Evolutionary conservation across 441 rosid genomes (phyloP).

Genomic region (Geranium incanum): DNA sequence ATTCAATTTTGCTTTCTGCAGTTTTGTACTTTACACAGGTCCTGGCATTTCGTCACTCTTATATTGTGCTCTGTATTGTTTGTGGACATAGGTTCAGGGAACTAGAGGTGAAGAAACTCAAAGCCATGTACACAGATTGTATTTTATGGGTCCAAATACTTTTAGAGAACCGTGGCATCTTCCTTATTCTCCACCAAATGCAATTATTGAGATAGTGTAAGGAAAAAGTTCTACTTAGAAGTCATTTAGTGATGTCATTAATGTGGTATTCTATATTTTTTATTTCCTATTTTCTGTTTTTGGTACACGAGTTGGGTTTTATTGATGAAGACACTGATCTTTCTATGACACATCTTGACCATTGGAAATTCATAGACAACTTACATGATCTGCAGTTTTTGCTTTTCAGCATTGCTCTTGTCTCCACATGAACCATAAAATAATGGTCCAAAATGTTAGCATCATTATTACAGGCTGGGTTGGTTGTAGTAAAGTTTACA

Average conservation of each 20-base stretch:
- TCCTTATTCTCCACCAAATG: conserved; percentile 86
- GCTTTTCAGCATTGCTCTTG: not conserved
- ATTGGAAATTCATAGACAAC: not conserved
- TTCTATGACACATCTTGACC: not conserved
- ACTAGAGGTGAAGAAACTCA: conserved; percentile 90
- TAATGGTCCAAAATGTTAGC: conserved; percentile 1
- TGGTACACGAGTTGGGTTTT: not conserved
- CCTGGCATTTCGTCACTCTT: conserved; percentile 16
- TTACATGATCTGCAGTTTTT: not conserved
- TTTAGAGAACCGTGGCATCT: conserved; percentile 99
- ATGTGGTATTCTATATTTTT: conserved; percentile 4
- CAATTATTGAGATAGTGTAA: conserved; percentile 94
- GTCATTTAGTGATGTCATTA: conserved; percentile 17
- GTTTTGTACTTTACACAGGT: not conserved
- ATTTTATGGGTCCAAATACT: conserved; percentile 92
- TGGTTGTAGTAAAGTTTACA: not conserved
- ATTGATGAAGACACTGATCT: not conserved
- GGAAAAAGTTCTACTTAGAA: conserved; percentile 31
- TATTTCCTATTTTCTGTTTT: no score
- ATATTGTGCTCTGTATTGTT: conserved; percentile 18
- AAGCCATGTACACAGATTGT: conserved; percentile 90
- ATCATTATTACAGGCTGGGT: not conserved
- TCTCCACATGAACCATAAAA: not conserved
- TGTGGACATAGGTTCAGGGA: conserved; percentile 65
- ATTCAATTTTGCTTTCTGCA: conserved; percentile 21